phyloP scores from a whole-genome alignment of 192 early-diverging fungal species.

The Umbelopsis sp. region DNA sequence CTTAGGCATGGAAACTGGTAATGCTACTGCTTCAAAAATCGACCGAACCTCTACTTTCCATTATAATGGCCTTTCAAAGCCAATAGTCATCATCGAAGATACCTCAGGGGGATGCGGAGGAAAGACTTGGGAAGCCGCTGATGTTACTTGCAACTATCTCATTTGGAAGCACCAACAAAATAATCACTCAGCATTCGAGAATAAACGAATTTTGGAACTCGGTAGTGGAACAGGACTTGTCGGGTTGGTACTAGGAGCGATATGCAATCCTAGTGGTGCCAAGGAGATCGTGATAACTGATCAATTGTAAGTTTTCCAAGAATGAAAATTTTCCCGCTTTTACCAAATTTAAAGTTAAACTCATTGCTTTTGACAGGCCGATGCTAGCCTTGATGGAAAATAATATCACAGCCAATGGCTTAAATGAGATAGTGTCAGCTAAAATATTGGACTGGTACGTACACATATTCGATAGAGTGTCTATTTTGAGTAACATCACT shows the following conservation, averaged over 20 bases:
- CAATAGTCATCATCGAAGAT: background rate
- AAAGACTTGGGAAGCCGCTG: slow-evolving; percentile 53
- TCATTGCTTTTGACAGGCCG: slow-evolving; percentile 18
- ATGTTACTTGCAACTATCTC: slow-evolving; percentile 45
- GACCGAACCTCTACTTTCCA: background rate
- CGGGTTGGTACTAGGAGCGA: slow-evolving; percentile 41
- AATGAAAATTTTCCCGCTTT: background rate
- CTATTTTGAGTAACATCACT: background rate
- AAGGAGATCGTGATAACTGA: slow-evolving; percentile 48
- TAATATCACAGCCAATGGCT: slow-evolving; percentile 43
- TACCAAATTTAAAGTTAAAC: background rate
- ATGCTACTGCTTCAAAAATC: background rate
- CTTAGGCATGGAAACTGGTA: background rate
- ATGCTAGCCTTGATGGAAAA: slow-evolving; percentile 52
- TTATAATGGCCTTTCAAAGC: slow-evolving; percentile 1
- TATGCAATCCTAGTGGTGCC: slow-evolving; percentile 11
- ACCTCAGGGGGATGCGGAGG: slow-evolving; percentile 49
- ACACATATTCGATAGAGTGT: background rate
- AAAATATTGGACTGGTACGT: slow-evolving; percentile 21
- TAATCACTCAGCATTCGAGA: background rate
- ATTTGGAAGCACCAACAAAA: slow-evolving; percentile 27
- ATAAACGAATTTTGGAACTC: slow-evolving; percentile 40
- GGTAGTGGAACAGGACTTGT: slow-evolving; percentile 56
- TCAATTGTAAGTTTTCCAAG: slow-evolving; percentile 35
- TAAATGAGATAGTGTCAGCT: slow-evolving; percentile 18